Percentiles rank a stretch among this genome's conserved stretches.
These are phyloP conservation scores for Pseudocohnilembus persalinus DNA, from an alignment of 169 alveolate species.

Conservation along the genomic window DNA sequence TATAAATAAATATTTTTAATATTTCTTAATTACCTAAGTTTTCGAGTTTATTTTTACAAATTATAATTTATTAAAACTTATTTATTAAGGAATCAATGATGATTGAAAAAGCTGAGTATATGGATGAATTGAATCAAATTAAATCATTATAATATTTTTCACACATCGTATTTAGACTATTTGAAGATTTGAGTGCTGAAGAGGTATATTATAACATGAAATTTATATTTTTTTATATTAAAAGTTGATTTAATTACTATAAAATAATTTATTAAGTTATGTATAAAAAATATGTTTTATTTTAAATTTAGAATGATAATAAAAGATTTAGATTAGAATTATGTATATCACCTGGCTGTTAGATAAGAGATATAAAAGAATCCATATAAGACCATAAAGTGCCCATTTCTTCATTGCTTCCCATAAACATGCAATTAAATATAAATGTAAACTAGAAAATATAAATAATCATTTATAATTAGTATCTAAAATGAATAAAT, in stretches of 20 bases:
- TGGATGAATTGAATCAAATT: slow-evolving; percentile 51
- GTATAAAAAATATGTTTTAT: no score
- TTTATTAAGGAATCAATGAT: slow-evolving; percentile 10
- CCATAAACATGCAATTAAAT: not conserved
- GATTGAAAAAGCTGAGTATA: slow-evolving; percentile 47
- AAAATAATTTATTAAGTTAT: no score
- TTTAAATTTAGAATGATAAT: slow-evolving; percentile 48
- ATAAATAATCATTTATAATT: no score
- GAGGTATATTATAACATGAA: slow-evolving; percentile 12
- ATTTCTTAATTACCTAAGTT: not conserved
- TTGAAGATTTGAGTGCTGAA: slow-evolving; percentile 66
- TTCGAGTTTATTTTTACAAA: no score
- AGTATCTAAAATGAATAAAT: no score
- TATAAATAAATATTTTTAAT: slow-evolving; percentile 34
- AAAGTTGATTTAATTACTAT: not conserved
- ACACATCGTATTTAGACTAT: slow-evolving; percentile 67
- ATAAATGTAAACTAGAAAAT: not conserved
- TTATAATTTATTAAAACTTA: no score
- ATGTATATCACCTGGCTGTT: slow-evolving; percentile 36
- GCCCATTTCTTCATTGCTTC: not conserved
- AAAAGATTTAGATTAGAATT: slow-evolving; percentile 76
- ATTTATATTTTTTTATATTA: not conserved
- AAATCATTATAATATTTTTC: slow-evolving; percentile 67
- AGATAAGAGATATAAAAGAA: not conserved
- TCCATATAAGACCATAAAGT: not conserved